These are phyloP conservation scores for Zygotorulaspora sp. DNA, from an alignment of 805 yeast species.

Conservation along the genomic window DNA sequence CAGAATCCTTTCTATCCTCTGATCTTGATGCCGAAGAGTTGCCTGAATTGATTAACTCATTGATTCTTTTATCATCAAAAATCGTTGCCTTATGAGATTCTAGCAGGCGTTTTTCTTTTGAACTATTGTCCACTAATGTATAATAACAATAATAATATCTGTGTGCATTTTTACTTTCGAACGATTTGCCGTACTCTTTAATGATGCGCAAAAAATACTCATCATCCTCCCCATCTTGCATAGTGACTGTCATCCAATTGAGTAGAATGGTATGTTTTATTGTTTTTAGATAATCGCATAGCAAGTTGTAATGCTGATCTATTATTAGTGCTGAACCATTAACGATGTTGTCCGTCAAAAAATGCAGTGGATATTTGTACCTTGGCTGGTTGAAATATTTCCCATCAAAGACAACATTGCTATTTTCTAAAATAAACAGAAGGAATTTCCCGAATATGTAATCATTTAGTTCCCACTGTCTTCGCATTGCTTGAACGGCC, in stretches of 20 bases:
- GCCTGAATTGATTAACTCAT: no score
- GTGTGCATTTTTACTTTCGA: neutral
- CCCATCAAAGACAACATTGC: slow-evolving; percentile 9
- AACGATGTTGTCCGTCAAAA: slow-evolving; percentile 10
- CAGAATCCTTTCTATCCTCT: neutral
- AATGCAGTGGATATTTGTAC: slow-evolving; percentile 16
- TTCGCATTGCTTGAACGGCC: neutral
- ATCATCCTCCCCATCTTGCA: neutral
- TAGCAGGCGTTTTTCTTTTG: neutral
- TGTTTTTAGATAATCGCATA: slow-evolving; percentile 16
- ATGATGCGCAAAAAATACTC: neutral
- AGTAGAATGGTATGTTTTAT: neutral
- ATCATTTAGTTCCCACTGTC: neutral
- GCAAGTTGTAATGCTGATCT: slow-evolving; percentile 16
- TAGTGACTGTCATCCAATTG: neutral
- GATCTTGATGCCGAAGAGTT: neutral
- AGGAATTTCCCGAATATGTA: slow-evolving; percentile 13
- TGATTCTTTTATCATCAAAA: no score
- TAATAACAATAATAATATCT: neutral
- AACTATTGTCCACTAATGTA: neutral
- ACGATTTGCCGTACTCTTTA: neutral
- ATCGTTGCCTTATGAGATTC: neutral
- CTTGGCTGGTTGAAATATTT: slow-evolving; percentile 8
- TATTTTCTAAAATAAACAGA: slow-evolving; percentile 15
- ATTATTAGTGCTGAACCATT: slow-evolving; percentile 12